phyloP scores from a whole-genome alignment of 108 stramenopile species.

The Skeletonema tropicum region DNA sequence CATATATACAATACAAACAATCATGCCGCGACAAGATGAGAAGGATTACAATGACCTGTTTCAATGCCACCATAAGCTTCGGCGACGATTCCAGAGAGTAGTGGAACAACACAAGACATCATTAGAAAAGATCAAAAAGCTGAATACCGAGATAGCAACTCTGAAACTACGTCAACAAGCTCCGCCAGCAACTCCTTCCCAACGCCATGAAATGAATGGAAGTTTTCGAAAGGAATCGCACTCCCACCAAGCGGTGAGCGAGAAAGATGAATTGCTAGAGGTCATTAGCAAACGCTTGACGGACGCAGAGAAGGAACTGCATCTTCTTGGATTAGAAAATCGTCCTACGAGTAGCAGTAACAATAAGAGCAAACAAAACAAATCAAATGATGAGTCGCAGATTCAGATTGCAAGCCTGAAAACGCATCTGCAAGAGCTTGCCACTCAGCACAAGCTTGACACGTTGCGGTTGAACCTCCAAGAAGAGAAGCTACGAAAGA shows the following conservation, averaged over 20 bases:
- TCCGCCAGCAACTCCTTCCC: neutral
- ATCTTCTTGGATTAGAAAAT: slow-evolving; percentile 7
- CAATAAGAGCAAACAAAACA: slow-evolving; percentile 4
- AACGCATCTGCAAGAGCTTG: slow-evolving; percentile 14
- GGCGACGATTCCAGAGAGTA: neutral
- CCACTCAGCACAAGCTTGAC: slow-evolving; percentile 22
- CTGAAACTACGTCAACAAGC: neutral
- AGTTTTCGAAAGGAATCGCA: neutral
- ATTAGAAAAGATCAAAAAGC: neutral
- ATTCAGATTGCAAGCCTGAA: slow-evolving; percentile 12
- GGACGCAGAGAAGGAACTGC: slow-evolving; percentile 36
- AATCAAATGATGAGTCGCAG: slow-evolving; percentile 2
- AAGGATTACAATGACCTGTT: neutral
- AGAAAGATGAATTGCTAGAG: neutral
- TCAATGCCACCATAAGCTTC: neutral
- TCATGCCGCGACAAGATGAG: neutral
- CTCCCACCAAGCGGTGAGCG: neutral
- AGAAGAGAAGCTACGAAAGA: slow-evolving; percentile 26
- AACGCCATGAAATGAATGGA: too few species aligned
- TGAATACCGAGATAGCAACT: neutral
- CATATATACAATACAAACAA: too few species aligned
- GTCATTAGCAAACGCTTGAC: slow-evolving; percentile 17
- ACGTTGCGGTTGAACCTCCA: slow-evolving; percentile 25
- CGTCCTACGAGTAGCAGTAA: neutral
- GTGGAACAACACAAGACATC: neutral